Base-by-base conservation (phyloP, 2,329 filamentous ascomycete species). In the Pestalotiopsis sp. region DNA sequence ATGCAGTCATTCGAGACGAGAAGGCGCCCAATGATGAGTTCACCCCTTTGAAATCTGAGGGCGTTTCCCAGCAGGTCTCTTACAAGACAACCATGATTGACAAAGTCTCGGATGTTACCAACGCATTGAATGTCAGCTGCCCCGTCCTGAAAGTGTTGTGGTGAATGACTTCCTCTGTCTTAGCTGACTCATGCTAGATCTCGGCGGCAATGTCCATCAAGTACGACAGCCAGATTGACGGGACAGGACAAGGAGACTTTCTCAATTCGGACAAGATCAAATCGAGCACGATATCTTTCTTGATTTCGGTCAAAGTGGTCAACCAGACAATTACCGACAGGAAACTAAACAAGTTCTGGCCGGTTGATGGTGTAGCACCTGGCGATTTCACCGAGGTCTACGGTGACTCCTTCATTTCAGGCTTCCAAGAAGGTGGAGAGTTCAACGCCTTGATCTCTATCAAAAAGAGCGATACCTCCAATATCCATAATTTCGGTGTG, bases 71-170 rank as follows among this genome's bases (percentile, higher is more conserved):
- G 58, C 36, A 31, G 7, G 58, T 60, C 17, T 14, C 58, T 14
- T 60, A 60, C 23, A 60, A 60, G 58, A 60, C 58, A 13, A 60
- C 58, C 58, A 60, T 60, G 58, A 60, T 60, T 60, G 58, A 60
- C 20, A 60, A 60, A 23, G 23, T 60, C 25, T 60, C 58, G 25
- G 58, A 60, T 60, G 58, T 60, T 23, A 60, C 58, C 23, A 25
- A 60, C 25, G 58, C 58, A 31, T n/a, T 60, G 58, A 60, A 60
- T 38, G 58, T 60, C 25, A 60, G 58, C 14, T 7, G 7, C 20
- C n/a, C 58, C 20, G 17, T 59, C 17, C 1, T 38, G 2, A 25
- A 38, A 20, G 25, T 17, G 25, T 2, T 9, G 20, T 38, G 58
- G 25, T 25, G 13, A n/a, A 7, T 60, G 25, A 60, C 13, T 31